phyloP scores from a whole-genome alignment of 768 basidiomycete species.

The Rhodotorula babjevae region DNA sequence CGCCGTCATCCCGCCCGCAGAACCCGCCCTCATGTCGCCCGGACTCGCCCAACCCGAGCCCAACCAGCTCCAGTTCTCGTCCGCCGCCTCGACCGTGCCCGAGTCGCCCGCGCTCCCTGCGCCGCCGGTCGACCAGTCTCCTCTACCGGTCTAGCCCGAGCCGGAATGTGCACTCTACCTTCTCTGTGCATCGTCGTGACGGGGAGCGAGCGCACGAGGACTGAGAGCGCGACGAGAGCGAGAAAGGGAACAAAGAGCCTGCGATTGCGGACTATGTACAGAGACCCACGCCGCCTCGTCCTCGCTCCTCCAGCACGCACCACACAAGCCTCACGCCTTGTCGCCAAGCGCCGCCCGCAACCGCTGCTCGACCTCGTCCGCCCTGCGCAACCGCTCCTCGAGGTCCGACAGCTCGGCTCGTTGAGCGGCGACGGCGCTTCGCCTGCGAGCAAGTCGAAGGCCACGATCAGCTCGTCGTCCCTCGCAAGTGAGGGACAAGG shows the following conservation, averaged over 20 bases:
- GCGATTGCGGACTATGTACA: not conserved
- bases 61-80: not conserved
- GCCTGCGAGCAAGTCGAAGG: too few species aligned
- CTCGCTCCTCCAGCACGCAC: not conserved
- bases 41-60: not conserved
- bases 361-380: constrained; percentile 4
- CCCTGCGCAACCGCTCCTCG: not conserved
- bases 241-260: too few species aligned
- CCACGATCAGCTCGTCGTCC: not conserved
- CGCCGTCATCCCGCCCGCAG: not conserved
- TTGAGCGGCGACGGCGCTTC: constrained; percentile 1
- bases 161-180: too few species aligned
- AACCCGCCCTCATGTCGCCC: not conserved
- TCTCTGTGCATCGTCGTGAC: too few species aligned
- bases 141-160: not conserved
- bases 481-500: too few species aligned
- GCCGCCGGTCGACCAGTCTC: not conserved
- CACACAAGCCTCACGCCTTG: not conserved
- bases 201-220: too few species aligned
- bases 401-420: constrained; percentile 7
- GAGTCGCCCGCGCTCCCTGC: not conserved
- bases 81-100: not conserved
- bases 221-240: not conserved
- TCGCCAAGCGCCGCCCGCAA: constrained; percentile 7
- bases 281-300: too few species aligned